Base-by-base conservation (phyloP, 176 grass and related monocot species). In the Luzula sylvatica region DNA sequence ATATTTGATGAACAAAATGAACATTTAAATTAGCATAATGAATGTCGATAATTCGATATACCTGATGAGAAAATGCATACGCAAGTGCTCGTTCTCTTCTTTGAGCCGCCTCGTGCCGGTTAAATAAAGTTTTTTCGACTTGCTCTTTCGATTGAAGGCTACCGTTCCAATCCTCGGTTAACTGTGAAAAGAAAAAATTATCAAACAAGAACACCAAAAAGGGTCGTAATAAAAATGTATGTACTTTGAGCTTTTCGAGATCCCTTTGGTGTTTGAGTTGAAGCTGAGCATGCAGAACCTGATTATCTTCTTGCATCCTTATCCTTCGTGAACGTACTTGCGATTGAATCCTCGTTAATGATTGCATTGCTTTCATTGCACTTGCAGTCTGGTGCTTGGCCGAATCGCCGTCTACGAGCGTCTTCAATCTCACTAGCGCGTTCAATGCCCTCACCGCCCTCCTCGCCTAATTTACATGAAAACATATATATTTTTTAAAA, bases 51-150 rank as follows among this genome's bases (percentile, higher is more conserved):
- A 39, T 15, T 24, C 15, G n/a, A n/a, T 15, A 9, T 73, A 88
- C 90, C 81, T 96, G 84, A 61, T 77, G 59, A 68, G 77, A 89
- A 55, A 85, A 89, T 38, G 90, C 84, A 22, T 96, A 96, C 0
- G 90, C 61, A 22, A 96, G 29, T 0, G 90, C 58, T 49, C 65
- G 63, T 16, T 89, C 83, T 65, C 84, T 67, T 77, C 81, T 80
- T 3, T 71, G 42, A 46, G 81, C 62, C 0, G 90, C 90, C 39
- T 86, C 77, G 1, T 86, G 84, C 16, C 85, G 88, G 67, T 74
- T 78, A 7, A 53, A 7, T 5, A 86, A 8, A 25, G 47, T 71
- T 26, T 62, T 55, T 23, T 74, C 84, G 22, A 80, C 74, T 53
- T 96, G 70, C 63, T 96, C 84, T 60, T 79, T 89, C 8, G 84